Base-by-base conservation (phyloP, 495 filamentous ascomycete species). In the Acidiella bohemica region DNA sequence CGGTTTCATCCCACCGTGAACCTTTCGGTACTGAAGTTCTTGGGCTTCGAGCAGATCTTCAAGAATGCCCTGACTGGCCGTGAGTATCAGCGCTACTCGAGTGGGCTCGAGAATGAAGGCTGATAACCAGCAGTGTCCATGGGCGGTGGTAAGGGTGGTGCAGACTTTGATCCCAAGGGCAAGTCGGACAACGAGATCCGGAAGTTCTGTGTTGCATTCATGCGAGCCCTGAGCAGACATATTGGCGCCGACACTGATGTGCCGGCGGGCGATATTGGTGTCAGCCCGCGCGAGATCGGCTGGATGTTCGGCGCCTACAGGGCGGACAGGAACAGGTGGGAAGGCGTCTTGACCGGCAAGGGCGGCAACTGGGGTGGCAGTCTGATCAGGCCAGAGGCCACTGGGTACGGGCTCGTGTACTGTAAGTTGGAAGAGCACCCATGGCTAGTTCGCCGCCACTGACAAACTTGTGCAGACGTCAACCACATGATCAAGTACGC, bases 21-120 rank as follows among this genome's bases (percentile, higher is more conserved):
- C 69, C 71, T 97, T 44, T 92, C 83, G 50, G 87, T 97, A 57
- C 73, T 97, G 48, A 97, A 97, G 70, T 96, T 96, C 72, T 71
- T 97, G 53, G 90, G 88, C 40, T 95, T 96, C 60, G 90, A 97
- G 78, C 90, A 97, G 72, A 90, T 84, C 67, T 95, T 97, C 73
- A 97, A 97, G 78, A 97, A 97, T 86, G 90, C 90, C 48, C 68
- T 97, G 53, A 96, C 90, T 46, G 90, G 90, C 50, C 65, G 83
- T 88, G 67, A 72, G 83, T 81, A 39, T n/a, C n/a, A n/a, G n/a
- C n/a, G n/a, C n/a, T n/a, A n/a, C n/a, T n/a, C n/a, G n/a, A n/a
- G n/a, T n/a, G n/a, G n/a, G n/a, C n/a, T n/a, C n/a, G n/a, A n/a
- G n/a, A n/a, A n/a, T n/a, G n/a, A n/a, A n/a, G n/a, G n/a, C n/a